Evolutionary conservation across 2,329 filamentous ascomycete genomes (phyloP).

Genomic region (Diaporthe vexans): DNA sequence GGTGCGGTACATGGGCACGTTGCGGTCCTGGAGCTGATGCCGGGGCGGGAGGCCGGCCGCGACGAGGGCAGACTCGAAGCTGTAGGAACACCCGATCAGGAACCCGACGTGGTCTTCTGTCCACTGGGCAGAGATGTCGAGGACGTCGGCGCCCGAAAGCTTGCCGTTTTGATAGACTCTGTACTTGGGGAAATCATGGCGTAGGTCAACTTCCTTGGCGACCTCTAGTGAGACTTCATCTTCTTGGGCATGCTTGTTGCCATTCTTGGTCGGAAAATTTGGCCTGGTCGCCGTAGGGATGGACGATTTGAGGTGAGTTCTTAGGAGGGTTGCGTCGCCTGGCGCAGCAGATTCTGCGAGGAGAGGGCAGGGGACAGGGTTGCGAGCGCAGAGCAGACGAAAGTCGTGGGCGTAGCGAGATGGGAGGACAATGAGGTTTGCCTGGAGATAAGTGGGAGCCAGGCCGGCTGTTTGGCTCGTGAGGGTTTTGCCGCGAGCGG

Average conservation of each 20-base stretch:
- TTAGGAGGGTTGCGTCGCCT: slow-evolving; percentile 53
- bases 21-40: slow-evolving; percentile 62
- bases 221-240: slow-evolving; percentile 46
- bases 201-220: slow-evolving; percentile 64
- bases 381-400: slow-evolving; percentile 69
- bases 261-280: not conserved
- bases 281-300: not conserved
- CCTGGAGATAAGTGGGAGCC: slow-evolving; percentile 69
- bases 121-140: slow-evolving; percentile 67
- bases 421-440: slow-evolving; percentile 73
- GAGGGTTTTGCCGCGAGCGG: slow-evolving; percentile 56
- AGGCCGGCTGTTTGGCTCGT: slow-evolving; percentile 66
- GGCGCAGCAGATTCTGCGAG: slow-evolving; percentile 64
- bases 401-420: slow-evolving; percentile 70
- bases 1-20: slow-evolving; percentile 74
- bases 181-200: slow-evolving; percentile 70
- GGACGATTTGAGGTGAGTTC: slow-evolving; percentile 51
- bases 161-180: slow-evolving; percentile 68
- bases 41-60: slow-evolving; percentile 64
- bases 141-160: slow-evolving; percentile 53
- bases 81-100: slow-evolving; percentile 74
- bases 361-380: slow-evolving; percentile 74
- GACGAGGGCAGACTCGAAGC: slow-evolving; percentile 71
- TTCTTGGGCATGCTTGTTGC: not conserved
- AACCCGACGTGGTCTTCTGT: slow-evolving; percentile 71